These are phyloP conservation scores for Cadophora gregata DNA, from an alignment of 2,329 filamentous ascomycete genomes.

Conservation along the genomic window DNA sequence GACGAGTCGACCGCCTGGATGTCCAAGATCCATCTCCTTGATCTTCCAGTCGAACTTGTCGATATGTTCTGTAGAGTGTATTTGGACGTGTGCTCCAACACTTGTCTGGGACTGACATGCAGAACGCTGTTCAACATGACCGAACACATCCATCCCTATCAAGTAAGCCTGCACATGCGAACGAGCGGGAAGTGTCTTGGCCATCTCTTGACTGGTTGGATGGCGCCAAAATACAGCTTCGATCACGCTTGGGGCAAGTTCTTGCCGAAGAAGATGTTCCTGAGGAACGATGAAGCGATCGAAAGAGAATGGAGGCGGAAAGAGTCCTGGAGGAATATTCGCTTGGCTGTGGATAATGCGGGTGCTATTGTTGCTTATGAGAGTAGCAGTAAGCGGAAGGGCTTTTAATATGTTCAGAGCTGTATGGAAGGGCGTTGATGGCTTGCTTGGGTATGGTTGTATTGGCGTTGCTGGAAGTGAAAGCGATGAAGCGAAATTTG, in stretches of 20 bases:
- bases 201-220: slow-evolving; percentile 24
- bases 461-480: not conserved
- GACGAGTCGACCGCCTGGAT: not conserved
- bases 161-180: slow-evolving; percentile 23
- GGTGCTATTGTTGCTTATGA: slow-evolving; percentile 23
- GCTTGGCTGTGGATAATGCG: slow-evolving; percentile 9
- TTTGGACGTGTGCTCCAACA: slow-evolving; percentile 20
- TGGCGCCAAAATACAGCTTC: slow-evolving; percentile 26
- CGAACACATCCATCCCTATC: slow-evolving; percentile 17
- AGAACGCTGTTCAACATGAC: slow-evolving; percentile 23
- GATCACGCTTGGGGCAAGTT: slow-evolving; percentile 26
- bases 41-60: slow-evolving; percentile 24
- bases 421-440: not conserved
- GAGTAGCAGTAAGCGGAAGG: not conserved
- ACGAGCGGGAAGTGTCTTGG: slow-evolving; percentile 19
- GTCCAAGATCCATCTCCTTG: slow-evolving; percentile 11
- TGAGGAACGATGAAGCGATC: slow-evolving; percentile 8
- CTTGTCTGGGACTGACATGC: slow-evolving; percentile 22
- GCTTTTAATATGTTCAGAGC: not conserved
- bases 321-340: slow-evolving; percentile 21
- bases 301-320: slow-evolving; percentile 23
- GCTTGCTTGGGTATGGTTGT: too few species aligned
- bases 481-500: not conserved
- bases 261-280: slow-evolving; percentile 9
- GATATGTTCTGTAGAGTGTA: slow-evolving; percentile 19